These are phyloP conservation scores for Aspergillus sparsus DNA, from an alignment of 495 filamentous ascomycete genomes.

Conservation along the genomic window DNA sequence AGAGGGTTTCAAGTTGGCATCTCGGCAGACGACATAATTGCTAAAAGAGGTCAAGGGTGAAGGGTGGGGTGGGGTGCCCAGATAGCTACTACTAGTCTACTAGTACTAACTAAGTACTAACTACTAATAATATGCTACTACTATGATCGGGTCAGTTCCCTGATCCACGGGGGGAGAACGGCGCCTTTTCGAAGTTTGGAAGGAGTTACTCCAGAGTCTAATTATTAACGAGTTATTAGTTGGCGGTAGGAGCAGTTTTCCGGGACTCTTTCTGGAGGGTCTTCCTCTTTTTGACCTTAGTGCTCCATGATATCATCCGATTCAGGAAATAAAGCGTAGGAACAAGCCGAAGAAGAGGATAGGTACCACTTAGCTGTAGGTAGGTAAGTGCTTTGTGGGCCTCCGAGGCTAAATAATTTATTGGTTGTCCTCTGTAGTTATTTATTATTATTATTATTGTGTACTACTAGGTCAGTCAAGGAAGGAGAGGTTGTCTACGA, in stretches of 20 bases:
- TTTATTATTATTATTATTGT: too few species aligned
- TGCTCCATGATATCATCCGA: conserved; percentile 14
- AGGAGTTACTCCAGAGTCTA: conserved; percentile 8
- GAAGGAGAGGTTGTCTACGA: neutral
- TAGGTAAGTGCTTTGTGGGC: neutral
- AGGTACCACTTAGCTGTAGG: neutral
- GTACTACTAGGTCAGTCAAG: too few species aligned
- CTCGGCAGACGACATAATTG: conserved; percentile 15
- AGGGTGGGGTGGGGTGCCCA: neutral
- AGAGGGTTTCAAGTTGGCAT: conserved; percentile 19
- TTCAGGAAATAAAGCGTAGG: neutral
- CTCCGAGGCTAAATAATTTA: too few species aligned
- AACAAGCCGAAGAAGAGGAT: neutral
- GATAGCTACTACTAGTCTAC: too few species aligned
- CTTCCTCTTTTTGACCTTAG: neutral
- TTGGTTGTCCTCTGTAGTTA: too few species aligned
- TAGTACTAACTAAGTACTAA: conserved; percentile 1
- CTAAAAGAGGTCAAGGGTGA: conserved; percentile 16
- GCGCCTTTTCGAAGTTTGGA: conserved; percentile 2
- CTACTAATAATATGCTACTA: conserved; percentile 17
- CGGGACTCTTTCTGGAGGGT: neutral
- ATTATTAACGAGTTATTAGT: neutral
- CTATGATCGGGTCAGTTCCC: conserved; percentile 12
- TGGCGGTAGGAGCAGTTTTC: neutral
- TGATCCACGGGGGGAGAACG: conserved; percentile 6